Conservation (phyloP, 1,139 yeast genomes). For the Diutina neorugosa region DNA sequence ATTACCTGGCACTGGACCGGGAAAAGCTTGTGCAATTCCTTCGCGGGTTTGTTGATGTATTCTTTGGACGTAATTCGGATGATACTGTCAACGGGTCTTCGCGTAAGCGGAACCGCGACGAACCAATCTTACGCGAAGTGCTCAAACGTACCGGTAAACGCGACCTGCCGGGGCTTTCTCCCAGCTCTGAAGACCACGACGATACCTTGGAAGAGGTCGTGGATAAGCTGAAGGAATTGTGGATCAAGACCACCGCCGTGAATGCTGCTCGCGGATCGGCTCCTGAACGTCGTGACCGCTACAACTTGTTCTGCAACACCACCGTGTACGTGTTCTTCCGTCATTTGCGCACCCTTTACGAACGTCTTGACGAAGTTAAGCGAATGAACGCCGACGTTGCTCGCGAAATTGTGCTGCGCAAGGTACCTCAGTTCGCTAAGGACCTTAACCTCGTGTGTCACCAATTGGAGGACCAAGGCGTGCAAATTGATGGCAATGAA, state of each 20-base stretch:
- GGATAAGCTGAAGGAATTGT: constrained; percentile 51
- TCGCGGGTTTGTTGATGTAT: constrained; percentile 54
- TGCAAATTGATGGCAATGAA: constrained; percentile 56
- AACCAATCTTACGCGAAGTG: neutral
- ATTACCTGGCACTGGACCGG: constrained; percentile 73
- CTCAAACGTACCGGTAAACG: neutral
- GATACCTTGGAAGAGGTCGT: constrained; percentile 11
- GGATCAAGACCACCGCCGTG: constrained; percentile 42
- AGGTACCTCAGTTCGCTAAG: constrained; percentile 72
- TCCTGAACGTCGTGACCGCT: constrained; percentile 29
- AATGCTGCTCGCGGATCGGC: constrained; percentile 10
- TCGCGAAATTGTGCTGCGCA: constrained; percentile 55
- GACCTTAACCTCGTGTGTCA: constrained; percentile 76
- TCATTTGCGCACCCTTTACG: constrained; percentile 69
- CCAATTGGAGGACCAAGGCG: constrained; percentile 71
- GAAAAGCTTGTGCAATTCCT: constrained; percentile 66
- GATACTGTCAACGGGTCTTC: constrained; percentile 8
- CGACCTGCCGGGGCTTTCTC: constrained; percentile 5
- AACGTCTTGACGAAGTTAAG: constrained; percentile 70
- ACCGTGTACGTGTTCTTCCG: constrained; percentile 86
- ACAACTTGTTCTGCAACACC: constrained; percentile 83
- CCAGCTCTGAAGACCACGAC: constrained; percentile 5
- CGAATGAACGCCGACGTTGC: constrained; percentile 51
- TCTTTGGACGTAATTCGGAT: constrained; percentile 44
- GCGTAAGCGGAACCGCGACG: neutral